Evolutionary conservation across 2,329 filamentous ascomycete species (phyloP).

Genomic region (Colletotrichum brevisporum): DNA sequence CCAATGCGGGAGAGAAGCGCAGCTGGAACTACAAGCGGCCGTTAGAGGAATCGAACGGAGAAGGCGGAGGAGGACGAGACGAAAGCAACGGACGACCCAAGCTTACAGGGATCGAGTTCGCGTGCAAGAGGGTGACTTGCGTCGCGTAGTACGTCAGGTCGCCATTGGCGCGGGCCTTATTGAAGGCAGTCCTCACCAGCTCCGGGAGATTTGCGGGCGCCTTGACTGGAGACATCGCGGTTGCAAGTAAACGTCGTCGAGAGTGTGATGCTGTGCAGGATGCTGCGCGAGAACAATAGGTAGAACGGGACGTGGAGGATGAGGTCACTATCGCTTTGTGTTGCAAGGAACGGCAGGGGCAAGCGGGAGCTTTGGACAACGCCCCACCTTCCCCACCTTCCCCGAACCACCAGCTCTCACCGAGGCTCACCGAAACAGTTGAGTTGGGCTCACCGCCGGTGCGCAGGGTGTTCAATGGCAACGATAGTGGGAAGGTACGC

Average conservation of each 20-base stretch:
- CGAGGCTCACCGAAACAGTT: neutral
- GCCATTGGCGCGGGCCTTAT: conserved; percentile 60
- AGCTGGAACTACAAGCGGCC: conserved; percentile 74
- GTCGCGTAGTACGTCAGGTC: conserved; percentile 70
- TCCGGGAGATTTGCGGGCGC: conserved; percentile 64
- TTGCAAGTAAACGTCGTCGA: conserved; percentile 45
- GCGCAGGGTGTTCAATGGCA: too few species aligned
- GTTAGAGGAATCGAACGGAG: neutral
- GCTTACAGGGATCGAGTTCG: conserved; percentile 60
- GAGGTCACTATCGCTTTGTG: conserved; percentile 2
- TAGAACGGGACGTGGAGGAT: neutral
- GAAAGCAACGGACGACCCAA: neutral
- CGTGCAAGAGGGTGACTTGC: conserved; percentile 63
- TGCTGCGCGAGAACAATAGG: neutral
- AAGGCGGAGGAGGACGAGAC: neutral
- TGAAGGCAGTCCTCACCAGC: conserved; percentile 65
- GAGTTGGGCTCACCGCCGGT: too few species aligned
- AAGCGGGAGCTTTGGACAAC: neutral
- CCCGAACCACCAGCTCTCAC: neutral
- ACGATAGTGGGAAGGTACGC: too few species aligned
- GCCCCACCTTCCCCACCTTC: conserved; percentile 9
- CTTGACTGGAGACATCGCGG: conserved; percentile 55
- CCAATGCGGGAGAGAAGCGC: conserved; percentile 78
- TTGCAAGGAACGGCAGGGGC: too few species aligned
- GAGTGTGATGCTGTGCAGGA: neutral